These are phyloP conservation scores for Adansonia madagascariensis DNA, from an alignment of 441 rosid genomes.

Conservation along the genomic window DNA sequence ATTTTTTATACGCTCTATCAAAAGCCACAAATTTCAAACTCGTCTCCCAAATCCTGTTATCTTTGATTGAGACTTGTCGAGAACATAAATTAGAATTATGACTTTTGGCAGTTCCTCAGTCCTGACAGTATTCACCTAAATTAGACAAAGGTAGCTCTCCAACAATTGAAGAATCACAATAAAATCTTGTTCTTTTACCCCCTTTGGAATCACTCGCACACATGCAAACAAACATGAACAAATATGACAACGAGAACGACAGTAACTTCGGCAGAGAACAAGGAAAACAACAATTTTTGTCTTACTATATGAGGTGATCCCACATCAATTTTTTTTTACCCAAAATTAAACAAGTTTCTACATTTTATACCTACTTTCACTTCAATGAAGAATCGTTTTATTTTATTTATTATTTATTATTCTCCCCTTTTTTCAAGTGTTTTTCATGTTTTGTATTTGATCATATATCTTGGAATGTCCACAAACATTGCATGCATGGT, in stretches of 20 bases:
- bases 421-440: background rate
- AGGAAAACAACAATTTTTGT: background rate
- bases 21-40: slow-evolving; percentile 6
- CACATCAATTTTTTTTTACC: background rate
- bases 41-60: background rate
- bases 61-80: background rate
- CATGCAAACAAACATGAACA: slow-evolving; percentile 16
- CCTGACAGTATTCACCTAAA: background rate
- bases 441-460: background rate
- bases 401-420: background rate
- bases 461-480: background rate
- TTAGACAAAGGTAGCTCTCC: slow-evolving; percentile 17
- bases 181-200: background rate
- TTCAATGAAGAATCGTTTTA: background rate
- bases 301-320: background rate
- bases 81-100: too few species aligned
- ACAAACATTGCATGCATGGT: background rate
- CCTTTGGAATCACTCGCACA: background rate
- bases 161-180: slow-evolving; percentile 15
- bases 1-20: background rate
- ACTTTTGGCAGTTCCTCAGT: background rate
- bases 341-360: background rate
- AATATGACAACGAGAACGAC: slow-evolving; percentile 18
- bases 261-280: background rate
- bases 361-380: background rate